Conservation (phyloP, 768 basidiomycete species). For the Lanmaoa rubissima region DNA sequence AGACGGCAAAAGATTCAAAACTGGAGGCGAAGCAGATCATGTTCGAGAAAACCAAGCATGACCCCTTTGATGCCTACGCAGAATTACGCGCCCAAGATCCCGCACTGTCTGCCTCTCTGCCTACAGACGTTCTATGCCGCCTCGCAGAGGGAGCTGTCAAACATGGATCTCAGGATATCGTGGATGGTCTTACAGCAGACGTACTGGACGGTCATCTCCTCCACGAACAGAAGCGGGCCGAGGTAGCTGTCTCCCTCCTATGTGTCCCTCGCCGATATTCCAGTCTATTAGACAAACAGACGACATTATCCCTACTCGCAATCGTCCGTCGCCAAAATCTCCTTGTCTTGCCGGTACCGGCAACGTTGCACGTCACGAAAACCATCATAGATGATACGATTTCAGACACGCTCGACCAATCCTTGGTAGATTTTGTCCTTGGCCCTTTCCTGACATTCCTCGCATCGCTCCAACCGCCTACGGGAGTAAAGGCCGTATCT, state of each 20-base stretch:
- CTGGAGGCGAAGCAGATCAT: slow-evolving; percentile 8
- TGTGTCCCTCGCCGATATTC: slow-evolving; percentile 20
- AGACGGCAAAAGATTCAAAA: slow-evolving; percentile 10
- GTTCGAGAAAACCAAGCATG: slow-evolving; percentile 17
- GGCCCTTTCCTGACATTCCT: slow-evolving; percentile 33
- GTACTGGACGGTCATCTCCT: slow-evolving; percentile 33
- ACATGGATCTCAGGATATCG: slow-evolving; percentile 30
- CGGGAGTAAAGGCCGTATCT: slow-evolving; percentile 30
- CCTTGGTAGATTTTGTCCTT: slow-evolving; percentile 28
- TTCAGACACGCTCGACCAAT: slow-evolving; percentile 16
- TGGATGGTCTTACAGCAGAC: slow-evolving; percentile 42
- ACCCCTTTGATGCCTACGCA: slow-evolving; percentile 29
- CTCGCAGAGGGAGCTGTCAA: slow-evolving; percentile 32
- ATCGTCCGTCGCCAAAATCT: slow-evolving; percentile 17
- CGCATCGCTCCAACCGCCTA: slow-evolving; percentile 23
- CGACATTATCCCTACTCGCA: slow-evolving; percentile 21
- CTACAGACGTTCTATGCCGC: slow-evolving; percentile 27
- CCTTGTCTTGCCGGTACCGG: slow-evolving; percentile 10
- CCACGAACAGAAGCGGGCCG: slow-evolving; percentile 17
- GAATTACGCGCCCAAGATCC: slow-evolving; percentile 29
- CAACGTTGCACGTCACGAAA: slow-evolving; percentile 19
- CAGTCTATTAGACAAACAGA: slow-evolving; percentile 22
- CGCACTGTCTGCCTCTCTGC: slow-evolving; percentile 20
- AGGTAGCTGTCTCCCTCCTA: slow-evolving; percentile 29
- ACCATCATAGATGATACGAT: slow-evolving; percentile 20